Evolutionary conservation across 495 filamentous ascomycete genomes (phyloP).

Genomic region (Venustampulla echinocandica): DNA sequence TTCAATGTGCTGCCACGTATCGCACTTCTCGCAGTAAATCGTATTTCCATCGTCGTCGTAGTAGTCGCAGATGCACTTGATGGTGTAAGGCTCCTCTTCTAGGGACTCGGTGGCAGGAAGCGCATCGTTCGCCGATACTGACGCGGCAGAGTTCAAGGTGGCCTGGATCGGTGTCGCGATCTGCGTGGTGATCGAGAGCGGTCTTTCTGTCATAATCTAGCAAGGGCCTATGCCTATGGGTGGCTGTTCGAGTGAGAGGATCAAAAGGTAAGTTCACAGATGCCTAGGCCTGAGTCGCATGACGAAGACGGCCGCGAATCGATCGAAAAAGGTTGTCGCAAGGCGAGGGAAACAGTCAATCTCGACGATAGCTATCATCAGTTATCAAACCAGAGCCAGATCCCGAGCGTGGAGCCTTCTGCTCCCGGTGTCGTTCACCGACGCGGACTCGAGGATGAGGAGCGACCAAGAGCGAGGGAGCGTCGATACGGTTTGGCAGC

Average conservation of each 20-base stretch:
- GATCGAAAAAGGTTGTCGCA: constrained; percentile 22
- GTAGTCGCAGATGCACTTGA: constrained; percentile 94
- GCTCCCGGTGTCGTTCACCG: background rate
- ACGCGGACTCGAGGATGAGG: constrained; percentile 6
- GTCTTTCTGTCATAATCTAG: constrained; percentile 94
- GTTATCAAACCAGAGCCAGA: no score
- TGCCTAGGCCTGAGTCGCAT: constrained; percentile 45
- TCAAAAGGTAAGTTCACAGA: constrained; percentile 40
- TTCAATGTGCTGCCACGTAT: constrained; percentile 96
- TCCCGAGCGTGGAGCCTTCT: constrained; percentile 6
- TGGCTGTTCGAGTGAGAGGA: constrained; percentile 41
- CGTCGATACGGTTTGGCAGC: background rate
- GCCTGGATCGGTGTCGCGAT: constrained; percentile 41
- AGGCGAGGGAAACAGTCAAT: constrained; percentile 21
- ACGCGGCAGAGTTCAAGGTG: constrained; percentile 40
- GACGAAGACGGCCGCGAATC: constrained; percentile 35
- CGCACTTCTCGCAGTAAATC: constrained; percentile 89
- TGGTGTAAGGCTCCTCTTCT: constrained; percentile 88
- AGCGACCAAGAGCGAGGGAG: background rate
- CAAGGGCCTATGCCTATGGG: constrained; percentile 50
- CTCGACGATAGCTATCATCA: constrained; percentile 18
- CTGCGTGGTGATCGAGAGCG: constrained; percentile 51
- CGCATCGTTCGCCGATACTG: constrained; percentile 48
- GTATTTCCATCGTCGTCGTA: constrained; percentile 94
- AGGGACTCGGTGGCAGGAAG: constrained; percentile 43